Percentiles rank a stretch among this genome's conserved stretches.
phyloP scores from a whole-genome alignment of 1,284 basidiomycete genomes.

The Pyrrhoderma lamaoense region DNA sequence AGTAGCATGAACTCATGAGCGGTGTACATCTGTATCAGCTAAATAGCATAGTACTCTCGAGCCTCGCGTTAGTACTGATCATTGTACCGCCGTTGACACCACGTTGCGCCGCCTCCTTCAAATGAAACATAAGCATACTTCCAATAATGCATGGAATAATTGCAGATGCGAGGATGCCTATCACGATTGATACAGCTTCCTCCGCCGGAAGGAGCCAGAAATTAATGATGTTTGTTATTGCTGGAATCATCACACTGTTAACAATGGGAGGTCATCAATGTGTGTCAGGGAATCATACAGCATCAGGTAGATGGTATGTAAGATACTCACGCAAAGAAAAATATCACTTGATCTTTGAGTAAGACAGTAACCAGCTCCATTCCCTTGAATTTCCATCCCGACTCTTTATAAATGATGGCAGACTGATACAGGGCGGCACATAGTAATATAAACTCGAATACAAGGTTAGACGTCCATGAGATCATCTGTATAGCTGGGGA shows the following conservation, averaged over 20 bases:
- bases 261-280: too few relatives aligned
- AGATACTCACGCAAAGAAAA: neutral
- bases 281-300: neutral
- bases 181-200: neutral
- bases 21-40: too few relatives aligned
- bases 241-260: too few relatives aligned
- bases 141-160: constrained; percentile 4
- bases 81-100: constrained; percentile 7
- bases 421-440: too few relatives aligned
- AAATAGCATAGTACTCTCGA: too few relatives aligned
- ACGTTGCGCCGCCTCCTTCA: neutral
- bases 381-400: neutral
- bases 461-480: neutral
- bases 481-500: neutral
- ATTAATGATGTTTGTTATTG: too few relatives aligned
- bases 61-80: neutral
- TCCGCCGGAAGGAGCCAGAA: neutral
- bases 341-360: neutral
- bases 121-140: neutral
- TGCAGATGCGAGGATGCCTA: neutral
- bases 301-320: neutral
- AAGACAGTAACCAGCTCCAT: neutral
- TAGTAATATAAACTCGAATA: too few relatives aligned
- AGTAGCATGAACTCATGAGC: too few relatives aligned
- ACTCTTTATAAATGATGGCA: too few relatives aligned